Evolutionary conservation across 148 eudicot genomes (phyloP).

Genomic region (Cornus kousa): DNA sequence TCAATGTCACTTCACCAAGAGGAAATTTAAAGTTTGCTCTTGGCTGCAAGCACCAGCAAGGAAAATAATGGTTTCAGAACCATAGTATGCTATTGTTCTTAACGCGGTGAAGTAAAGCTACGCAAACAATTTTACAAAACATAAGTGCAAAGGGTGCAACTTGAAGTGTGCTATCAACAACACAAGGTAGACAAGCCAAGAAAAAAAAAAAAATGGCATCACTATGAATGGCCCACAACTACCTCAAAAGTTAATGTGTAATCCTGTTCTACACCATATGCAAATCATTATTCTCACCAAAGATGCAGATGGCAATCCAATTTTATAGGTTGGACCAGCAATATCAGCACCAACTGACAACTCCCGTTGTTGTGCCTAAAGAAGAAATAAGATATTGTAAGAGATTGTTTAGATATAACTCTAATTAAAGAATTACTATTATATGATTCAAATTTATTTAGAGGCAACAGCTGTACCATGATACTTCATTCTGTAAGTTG

Average conservation of each 20-base stretch:
- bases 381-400: slow-evolving; percentile 1
- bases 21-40: slow-evolving; percentile 82
- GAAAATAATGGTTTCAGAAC: slow-evolving; percentile 10
- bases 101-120: slow-evolving; percentile 6
- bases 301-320: slow-evolving; percentile 69
- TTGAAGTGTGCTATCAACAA: neutral
- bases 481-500: neutral
- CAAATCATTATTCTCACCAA: slow-evolving; percentile 54
- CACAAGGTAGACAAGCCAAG: neutral
- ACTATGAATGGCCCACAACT: neutral
- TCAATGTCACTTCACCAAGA: slow-evolving; percentile 74
- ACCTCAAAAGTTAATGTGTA: neutral
- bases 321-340: slow-evolving; percentile 69
- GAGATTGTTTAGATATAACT: neutral
- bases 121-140: neutral
- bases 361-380: slow-evolving; percentile 78
- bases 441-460: neutral
- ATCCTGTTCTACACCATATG: neutral
- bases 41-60: slow-evolving; percentile 53
- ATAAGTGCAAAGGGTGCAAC: neutral
- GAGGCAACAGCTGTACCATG: neutral
- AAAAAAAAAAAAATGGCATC: too few relatives aligned
- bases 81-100: neutral
- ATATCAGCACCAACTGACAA: slow-evolving; percentile 76
- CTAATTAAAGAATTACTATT: neutral